phyloP scores from a whole-genome alignment of 805 yeast genomes.

The Starmera caribaea region DNA sequence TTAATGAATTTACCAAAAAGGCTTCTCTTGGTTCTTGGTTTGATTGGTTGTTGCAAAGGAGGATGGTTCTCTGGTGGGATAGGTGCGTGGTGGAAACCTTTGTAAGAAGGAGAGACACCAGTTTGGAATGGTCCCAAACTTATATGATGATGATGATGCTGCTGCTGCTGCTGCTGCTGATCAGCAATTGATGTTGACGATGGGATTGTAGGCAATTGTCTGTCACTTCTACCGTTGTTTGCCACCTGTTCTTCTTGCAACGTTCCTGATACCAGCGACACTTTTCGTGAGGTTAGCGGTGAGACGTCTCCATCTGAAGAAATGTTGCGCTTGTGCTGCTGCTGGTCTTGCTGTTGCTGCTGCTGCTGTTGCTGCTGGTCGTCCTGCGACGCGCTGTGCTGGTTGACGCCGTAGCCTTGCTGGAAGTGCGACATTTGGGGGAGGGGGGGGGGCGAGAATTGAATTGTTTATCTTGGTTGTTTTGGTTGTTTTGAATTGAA shows the following conservation, averaged over 20 bases:
- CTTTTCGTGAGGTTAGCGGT: slow-evolving; percentile 13
- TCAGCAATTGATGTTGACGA: slow-evolving; percentile 4
- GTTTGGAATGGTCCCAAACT: neutral
- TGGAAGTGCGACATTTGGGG: too few species aligned
- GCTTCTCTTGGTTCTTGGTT: slow-evolving; percentile 24
- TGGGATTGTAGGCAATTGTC: too few species aligned
- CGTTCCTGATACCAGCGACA: slow-evolving; percentile 9
- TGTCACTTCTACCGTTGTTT: too few species aligned
- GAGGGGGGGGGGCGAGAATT: too few species aligned
- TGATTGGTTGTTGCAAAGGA: slow-evolving; percentile 39
- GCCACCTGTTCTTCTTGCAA: too few species aligned
- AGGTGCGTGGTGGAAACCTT: slow-evolving; percentile 20
- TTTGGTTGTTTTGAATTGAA: too few species aligned
- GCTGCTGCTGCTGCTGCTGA: neutral
- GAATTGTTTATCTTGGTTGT: too few species aligned
- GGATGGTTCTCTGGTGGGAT: slow-evolving; percentile 26
- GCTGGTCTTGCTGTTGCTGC: too few species aligned
- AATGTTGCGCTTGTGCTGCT: too few species aligned
- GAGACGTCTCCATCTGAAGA: slow-evolving; percentile 11
- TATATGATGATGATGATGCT: neutral
- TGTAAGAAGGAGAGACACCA: slow-evolving; percentile 16
- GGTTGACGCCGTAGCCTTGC: too few species aligned
- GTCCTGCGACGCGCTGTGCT: too few species aligned
- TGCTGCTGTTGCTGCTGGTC: too few species aligned
- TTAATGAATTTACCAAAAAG: slow-evolving; percentile 19